Base-by-base conservation (phyloP, 208 protist genomes). In the Leishmania tropica region DNA sequence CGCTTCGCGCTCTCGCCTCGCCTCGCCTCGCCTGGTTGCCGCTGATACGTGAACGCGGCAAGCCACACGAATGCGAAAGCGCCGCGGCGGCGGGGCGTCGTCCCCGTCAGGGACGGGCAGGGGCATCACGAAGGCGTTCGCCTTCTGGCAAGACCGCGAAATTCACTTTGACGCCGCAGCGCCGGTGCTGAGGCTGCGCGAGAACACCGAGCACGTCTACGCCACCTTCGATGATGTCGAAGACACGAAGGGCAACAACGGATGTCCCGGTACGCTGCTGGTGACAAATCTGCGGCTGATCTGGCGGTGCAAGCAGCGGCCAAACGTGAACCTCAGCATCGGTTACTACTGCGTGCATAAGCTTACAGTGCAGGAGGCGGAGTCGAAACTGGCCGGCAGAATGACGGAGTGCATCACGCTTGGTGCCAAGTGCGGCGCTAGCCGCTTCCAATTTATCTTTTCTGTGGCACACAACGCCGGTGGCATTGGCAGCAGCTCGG, bases 261-360 rank as follows among this genome's bases (percentile, higher is more conserved):
- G 98, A 28, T 89, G 98, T 76, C 84, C 82, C 28, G 99, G 99
- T 17, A 86, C 83, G 13, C 83, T 99, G 28, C 75, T 91, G 21
- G 89, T 99, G 17, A 99, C 99, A n/a, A 99, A 99, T 85, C 86
- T 99, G 28, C 92, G 99, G 1, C 62, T 99, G 3, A 93, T 99
- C 10, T 99, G 99, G 99, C 81, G 83, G 65, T 92, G 86, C 80
- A 70, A 75, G 13, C 78, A 79, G 40, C 86, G 87, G 35, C 28
- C 54, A 35, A 74, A 45, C 15, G 88, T 93, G 15, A 99, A 99
- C 85, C 85, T 99, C n/a, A 96, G 88, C 81, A 98, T 99, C 75
- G 98, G 98, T 40, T 99, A 98, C 81, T 88, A 97, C 80, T 94
- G 88, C 76, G 87, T 99, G 1, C 78, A 95, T 56, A 94, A 87